phyloP scores from a whole-genome alignment of 805 yeast genomes.

The Scheffersomyces amazonensis region DNA sequence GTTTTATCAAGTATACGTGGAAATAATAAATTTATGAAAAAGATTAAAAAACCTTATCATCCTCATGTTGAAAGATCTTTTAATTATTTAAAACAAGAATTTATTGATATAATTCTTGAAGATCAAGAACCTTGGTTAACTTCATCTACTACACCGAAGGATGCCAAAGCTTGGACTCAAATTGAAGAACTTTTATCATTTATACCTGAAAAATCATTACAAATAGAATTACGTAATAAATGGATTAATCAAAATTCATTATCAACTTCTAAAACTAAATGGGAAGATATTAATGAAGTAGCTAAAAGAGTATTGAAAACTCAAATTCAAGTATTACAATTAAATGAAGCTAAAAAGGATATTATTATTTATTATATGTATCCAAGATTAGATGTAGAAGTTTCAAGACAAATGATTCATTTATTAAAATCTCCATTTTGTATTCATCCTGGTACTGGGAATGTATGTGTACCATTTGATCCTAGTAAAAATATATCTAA shows the following conservation, averaged over 20 bases:
- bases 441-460: slow-evolving; percentile 94
- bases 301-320: slow-evolving; percentile 47
- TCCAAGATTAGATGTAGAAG: slow-evolving; percentile 92
- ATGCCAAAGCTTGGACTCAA: slow-evolving; percentile 45
- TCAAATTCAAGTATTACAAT: slow-evolving; percentile 45
- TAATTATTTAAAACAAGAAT: slow-evolving; percentile 59
- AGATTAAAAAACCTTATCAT: slow-evolving; percentile 76
- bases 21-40: slow-evolving; percentile 18
- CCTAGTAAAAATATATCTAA: slow-evolving; percentile 38
- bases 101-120: slow-evolving; percentile 60
- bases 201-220: slow-evolving; percentile 58
- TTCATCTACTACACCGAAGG: slow-evolving; percentile 28
- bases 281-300: slow-evolving; percentile 69
- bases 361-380: slow-evolving; percentile 76
- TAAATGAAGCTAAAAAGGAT: slow-evolving; percentile 75
- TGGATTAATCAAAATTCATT: slow-evolving; percentile 47
- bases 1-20: slow-evolving; percentile 50
- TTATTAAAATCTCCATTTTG: slow-evolving; percentile 95
- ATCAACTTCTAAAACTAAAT: slow-evolving; percentile 58
- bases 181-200: slow-evolving; percentile 58
- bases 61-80: slow-evolving; percentile 82
- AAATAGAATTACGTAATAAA: slow-evolving; percentile 47
- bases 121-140: slow-evolving; percentile 87
- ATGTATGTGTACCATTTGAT: slow-evolving; percentile 87
- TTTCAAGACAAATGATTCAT: slow-evolving; percentile 85